Evolutionary conservation across 768 basidiomycete genomes (phyloP).

Genomic region (Pleurotus giganteus): DNA sequence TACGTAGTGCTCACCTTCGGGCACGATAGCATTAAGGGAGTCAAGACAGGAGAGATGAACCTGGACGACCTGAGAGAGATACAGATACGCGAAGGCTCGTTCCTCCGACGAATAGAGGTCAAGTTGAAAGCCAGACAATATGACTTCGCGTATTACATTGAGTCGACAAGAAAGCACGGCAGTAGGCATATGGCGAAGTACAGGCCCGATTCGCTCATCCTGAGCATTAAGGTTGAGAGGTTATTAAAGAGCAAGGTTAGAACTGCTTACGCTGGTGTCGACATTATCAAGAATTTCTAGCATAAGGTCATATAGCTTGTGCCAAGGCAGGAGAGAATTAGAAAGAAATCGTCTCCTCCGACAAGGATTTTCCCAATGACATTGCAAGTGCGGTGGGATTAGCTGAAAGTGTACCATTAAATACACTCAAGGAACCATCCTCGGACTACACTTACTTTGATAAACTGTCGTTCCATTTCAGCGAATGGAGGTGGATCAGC

Average conservation of each 20-base stretch:
- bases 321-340: constrained; percentile 67
- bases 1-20: constrained; percentile 30
- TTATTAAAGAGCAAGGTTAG: constrained; percentile 1
- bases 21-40: constrained; percentile 35
- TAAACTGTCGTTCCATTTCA: constrained; percentile 38
- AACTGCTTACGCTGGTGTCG: constrained; percentile 24
- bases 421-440: neutral
- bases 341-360: constrained; percentile 63
- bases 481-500: constrained; percentile 33
- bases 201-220: constrained; percentile 26
- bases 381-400: constrained; percentile 54
- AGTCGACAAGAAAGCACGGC: constrained; percentile 59
- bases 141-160: constrained; percentile 58
- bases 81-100: constrained; percentile 76
- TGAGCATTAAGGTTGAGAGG: neutral
- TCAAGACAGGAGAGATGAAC: constrained; percentile 56
- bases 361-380: constrained; percentile 67
- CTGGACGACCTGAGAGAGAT: constrained; percentile 54
- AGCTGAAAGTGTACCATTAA: constrained; percentile 37
- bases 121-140: constrained; percentile 75
- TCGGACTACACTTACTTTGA: constrained; percentile 31
- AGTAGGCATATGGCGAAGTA: constrained; percentile 41
- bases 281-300: constrained; percentile 29
- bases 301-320: constrained; percentile 53
- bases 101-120: constrained; percentile 71